Base-by-base conservation (phyloP, 2,329 filamentous ascomycete genomes). In the Stromatinia cepivora region DNA sequence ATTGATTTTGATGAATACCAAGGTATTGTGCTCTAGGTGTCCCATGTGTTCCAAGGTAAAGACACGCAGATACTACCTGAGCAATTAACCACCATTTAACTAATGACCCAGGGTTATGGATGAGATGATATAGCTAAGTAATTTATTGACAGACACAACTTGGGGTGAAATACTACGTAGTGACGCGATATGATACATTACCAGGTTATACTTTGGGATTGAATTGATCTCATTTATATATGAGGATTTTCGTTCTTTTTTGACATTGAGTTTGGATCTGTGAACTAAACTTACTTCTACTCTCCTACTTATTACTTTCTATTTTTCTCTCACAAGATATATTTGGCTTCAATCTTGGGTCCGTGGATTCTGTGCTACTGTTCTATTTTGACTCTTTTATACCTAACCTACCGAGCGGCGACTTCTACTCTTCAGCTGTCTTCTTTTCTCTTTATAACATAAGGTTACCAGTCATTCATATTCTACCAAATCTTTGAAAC, bases 361-460 rank as follows among this genome's bases (percentile, higher is more conserved):
- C 25, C 22, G 42, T 62, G 42, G 42, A 48, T 34, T n/a, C 22
- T 63, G 61, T 63, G 20, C 59, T 36, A 63, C 59, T 36, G 28
- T 17, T 56, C 34, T 31, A 56, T 56, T 66, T 64, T 56, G 63
- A 66, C 50, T 57, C 45, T 42, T 66, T 1, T 31, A 42, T 56
- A n/a, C 10, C 15, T 8, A 17, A 56, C 53, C 53, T 56, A 56
- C 53, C 53, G 31, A 56, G 53, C 53, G 9, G 31, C 53, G 53
- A 56, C 31, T 11, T 11, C n/a, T 39, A 15, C n/a, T 42, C 31
- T 36, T 64, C 50, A 53, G 62, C 46, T 22, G 34, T 54, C 31
- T 53, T 13, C n/a, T 65, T 28, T 54, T 45, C 7, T 28, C n/a
- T 7, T 11, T n/a, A 4, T 13, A 28, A 52, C 13, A 48, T 13